phyloP scores from a whole-genome alignment of 495 filamentous ascomycete genomes.

The Xylaria castorea region DNA sequence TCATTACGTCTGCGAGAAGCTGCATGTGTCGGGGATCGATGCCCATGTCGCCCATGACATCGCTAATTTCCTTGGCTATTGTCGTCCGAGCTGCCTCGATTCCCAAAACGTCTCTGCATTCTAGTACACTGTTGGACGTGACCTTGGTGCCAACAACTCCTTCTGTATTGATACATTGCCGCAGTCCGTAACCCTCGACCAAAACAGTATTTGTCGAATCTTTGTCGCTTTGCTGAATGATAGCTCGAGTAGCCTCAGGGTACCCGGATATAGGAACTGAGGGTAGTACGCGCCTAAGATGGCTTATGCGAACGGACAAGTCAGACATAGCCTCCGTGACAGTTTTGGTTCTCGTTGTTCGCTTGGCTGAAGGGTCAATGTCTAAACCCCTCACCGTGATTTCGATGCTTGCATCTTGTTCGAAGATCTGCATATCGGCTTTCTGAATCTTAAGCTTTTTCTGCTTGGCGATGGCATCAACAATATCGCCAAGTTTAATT shows the following conservation, averaged over 20 bases:
- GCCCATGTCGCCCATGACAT: constrained; percentile 89
- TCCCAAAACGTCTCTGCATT: constrained; percentile 88
- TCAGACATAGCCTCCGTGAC: constrained; percentile 65
- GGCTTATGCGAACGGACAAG: constrained; percentile 79
- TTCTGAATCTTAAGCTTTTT: constrained; percentile 76
- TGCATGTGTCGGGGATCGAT: constrained; percentile 99
- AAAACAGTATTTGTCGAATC: constrained; percentile 67
- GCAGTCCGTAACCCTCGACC: constrained; percentile 93
- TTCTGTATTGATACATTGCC: constrained; percentile 86
- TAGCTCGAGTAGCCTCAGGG: constrained; percentile 81
- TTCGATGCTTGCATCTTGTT: constrained; percentile 58
- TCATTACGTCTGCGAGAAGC: constrained; percentile 98
- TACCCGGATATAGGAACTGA: constrained; percentile 84
- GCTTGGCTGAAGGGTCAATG: constrained; percentile 49
- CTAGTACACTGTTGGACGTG: constrained; percentile 87
- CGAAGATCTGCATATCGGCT: constrained; percentile 56
- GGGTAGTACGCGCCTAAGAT: constrained; percentile 81
- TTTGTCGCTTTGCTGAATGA: constrained; percentile 75
- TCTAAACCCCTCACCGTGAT: constrained; percentile 61
- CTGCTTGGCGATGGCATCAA: constrained; percentile 71
- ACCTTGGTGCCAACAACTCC: constrained; percentile 79
- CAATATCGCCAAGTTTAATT: constrained; percentile 71
- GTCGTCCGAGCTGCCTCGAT: constrained; percentile 92
- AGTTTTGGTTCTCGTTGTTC: constrained; percentile 61
- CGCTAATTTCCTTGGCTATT: constrained; percentile 79